phyloP scores from a whole-genome alignment of 306 rosid genomes.

The Elaeagnus macrophylla region DNA sequence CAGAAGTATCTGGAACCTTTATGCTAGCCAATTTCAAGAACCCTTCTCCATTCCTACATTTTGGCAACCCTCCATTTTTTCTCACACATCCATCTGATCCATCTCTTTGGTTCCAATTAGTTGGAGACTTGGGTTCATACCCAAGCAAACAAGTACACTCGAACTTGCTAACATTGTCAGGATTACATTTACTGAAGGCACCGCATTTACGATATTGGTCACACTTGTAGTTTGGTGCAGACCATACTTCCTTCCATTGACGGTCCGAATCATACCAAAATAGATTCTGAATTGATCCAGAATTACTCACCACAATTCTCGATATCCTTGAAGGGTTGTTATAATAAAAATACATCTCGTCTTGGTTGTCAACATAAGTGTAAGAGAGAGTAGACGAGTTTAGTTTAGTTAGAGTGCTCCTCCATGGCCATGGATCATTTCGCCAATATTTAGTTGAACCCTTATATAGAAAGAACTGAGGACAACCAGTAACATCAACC shows the following conservation, averaged over 20 bases:
- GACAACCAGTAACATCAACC: conserved; percentile 8
- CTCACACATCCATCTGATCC: conserved; percentile 50
- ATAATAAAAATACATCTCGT: background rate
- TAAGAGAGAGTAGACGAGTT: background rate
- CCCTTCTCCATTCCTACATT: conserved; percentile 45
- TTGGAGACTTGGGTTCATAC: conserved; percentile 29
- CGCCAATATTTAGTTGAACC: background rate
- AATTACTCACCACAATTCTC: conserved; percentile 4
- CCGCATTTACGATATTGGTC: conserved; percentile 41
- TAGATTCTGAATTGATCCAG: conserved; percentile 3
- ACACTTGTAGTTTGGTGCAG: conserved; percentile 24
- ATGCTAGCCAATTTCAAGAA: conserved; percentile 24
- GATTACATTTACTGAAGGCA: conserved; percentile 35
- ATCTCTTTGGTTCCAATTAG: conserved; percentile 29
- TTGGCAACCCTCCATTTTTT: conserved; percentile 1
- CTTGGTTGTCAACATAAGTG: background rate
- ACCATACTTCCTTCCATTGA: conserved; percentile 28
- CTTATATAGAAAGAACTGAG: conserved; percentile 15
- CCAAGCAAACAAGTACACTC: conserved; percentile 47
- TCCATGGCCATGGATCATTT: background rate
- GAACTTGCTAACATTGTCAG: conserved; percentile 16
- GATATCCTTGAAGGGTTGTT: background rate
- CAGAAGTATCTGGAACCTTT: conserved; percentile 38
- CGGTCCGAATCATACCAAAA: conserved; percentile 16
- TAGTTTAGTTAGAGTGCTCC: background rate